phyloP scores from a whole-genome alignment of 2,329 filamentous ascomycete genomes.

The Madurella mycetomatis region DNA sequence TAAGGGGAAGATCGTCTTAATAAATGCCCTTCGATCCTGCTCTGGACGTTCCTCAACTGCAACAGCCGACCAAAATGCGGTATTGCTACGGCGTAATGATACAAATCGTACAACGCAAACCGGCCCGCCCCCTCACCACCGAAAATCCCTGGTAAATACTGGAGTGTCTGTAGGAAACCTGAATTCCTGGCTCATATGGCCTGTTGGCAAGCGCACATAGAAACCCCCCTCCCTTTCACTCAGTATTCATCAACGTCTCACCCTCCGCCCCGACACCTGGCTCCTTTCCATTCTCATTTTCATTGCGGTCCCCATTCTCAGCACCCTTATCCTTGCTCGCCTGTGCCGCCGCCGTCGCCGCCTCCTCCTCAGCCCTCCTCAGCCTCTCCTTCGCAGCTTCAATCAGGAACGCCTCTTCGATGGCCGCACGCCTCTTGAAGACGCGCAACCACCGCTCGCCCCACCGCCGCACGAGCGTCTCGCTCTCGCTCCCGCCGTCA shows the following conservation, averaged over 20 bases:
- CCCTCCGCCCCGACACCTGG: background rate
- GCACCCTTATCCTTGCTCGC: background rate
- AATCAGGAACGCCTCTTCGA: constrained; percentile 69
- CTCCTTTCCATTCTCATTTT: background rate
- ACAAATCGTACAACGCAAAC: no score
- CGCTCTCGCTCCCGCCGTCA: constrained; percentile 54
- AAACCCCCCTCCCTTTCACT: background rate
- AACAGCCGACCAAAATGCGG: no score
- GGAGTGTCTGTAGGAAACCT: no score
- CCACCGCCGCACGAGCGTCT: constrained; percentile 71
- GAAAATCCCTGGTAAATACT: no score
- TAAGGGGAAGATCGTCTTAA: no score
- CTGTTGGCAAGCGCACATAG: background rate
- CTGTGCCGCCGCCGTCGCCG: background rate
- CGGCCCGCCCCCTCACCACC: no score
- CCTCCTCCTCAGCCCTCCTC: constrained; percentile 14
- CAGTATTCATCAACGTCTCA: background rate
- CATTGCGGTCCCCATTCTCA: no score
- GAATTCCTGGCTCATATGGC: no score
- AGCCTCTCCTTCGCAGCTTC: constrained; percentile 33
- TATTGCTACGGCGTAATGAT: no score
- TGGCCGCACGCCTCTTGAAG: constrained; percentile 73
- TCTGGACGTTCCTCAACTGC: no score
- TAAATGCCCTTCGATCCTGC: no score
- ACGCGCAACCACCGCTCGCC: constrained; percentile 81